Base-by-base conservation (phyloP, 129 eudicot genomes). In the Artemisia annua region DNA sequence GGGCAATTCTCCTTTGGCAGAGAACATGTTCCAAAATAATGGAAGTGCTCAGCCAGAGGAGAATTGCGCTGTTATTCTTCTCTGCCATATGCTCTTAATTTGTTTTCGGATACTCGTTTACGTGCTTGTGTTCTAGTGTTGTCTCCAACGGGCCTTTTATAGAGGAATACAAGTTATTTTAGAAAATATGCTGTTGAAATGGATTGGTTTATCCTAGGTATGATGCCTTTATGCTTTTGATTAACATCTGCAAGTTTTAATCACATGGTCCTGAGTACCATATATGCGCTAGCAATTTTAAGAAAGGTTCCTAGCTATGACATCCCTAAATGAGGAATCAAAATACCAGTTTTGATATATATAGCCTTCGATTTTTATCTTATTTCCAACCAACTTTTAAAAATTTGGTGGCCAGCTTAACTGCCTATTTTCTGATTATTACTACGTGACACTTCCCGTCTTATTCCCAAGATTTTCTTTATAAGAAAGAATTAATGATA, bases 1-100 rank as follows among this genome's bases (percentile, higher is more conserved):
- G 89, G 89, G 82, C 89, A 85, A 87, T 82, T 85, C 89, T 85
- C 93, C 89, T 80, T 84, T 85, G 87, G 89, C 87, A 85, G 48
- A 67, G 32, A 24, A 12, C 17, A 58, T 59, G 28, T 43, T 53
- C 61, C 61, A 63, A 63, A 53, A 63, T 56, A 16, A 60, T 72
- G 79, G 74, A 78, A 72, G 63, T 79, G 79, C 77, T 81, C 52
- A 73, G 89, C 93, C 87, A 49, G 68, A 79, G 87, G 89, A 84
- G 89, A 71, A 82, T 63, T 79, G 69, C 85, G 11, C 82, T 84
- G 92, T 82, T 70, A 87, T 84, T 81, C 80, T 79, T 11, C 74
- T 67, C 78, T 54, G 55, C 84, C 78, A 35, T 83, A 72, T 39
- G 26, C 39, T 73, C 7, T 9, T 7, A 28, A 14, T 63, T 12